Base-by-base conservation (phyloP, 805 yeast genomes). In the Metschnikowia gruessii region DNA sequence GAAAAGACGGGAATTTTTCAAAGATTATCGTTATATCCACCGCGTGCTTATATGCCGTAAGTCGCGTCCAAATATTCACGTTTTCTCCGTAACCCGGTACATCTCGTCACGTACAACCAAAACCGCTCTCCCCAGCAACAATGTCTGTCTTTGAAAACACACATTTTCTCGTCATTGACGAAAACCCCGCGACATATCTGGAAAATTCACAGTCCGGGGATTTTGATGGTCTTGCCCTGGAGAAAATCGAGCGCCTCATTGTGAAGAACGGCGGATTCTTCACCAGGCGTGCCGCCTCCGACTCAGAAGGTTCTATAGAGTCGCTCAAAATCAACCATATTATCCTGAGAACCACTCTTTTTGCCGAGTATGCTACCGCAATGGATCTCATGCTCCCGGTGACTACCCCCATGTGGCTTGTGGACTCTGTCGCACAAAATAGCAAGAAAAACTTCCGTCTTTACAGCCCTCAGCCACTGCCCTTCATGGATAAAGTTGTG, bases 381-480 rank as follows among this genome's bases (percentile, higher is more conserved):
- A 69, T 67, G 30, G 69, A 69, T 13, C 66, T 75, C 31, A 74
- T 85, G 80, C 71, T 85, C 12, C 89, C 94, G 0, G 75, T 85
- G 1, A 84, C 87, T 13, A 75, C 77, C 0, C 73, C 82, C 0
- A 61, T 69, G 4, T 88, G 94, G 89, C 69, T 86, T 2, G 53
- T 62, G 24, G 80, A 76, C 32, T 76, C 83, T 2, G 57, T 74
- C 0, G 19, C 16, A 8, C 40, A 36, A 7, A 22, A 13, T 24
- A 54, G 40, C 31, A 57, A 57, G 8, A 60, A 60, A 22, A 79
- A 85, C 4, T 70, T 76, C 34, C 73, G 82, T 46, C 74, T 77
- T 1, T 90, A 77, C 61, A 80, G 87, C 13, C 95, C 97, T 0
- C 85, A 85, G 58, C 85, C 87, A 8, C 69, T 69, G 24, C 80